A percentile compares a stretch with the other conserved stretches of the same genome.
These are phyloP conservation scores for Sugiyamaella valdiviana DNA, from an alignment of 805 yeast genomes.

Conservation along the genomic window DNA sequence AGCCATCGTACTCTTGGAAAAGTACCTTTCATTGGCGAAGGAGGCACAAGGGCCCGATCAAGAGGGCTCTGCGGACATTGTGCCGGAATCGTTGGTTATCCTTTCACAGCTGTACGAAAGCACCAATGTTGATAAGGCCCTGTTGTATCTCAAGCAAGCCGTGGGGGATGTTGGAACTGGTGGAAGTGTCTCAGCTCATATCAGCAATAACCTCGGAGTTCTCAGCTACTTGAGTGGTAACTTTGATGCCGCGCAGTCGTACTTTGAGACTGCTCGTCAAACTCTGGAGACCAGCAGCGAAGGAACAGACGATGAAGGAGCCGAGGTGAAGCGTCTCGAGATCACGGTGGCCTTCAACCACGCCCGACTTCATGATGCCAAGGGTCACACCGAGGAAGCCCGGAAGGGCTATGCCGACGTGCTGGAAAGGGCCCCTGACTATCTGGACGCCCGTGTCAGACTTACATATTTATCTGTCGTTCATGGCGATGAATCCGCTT, in stretches of 20 bases:
- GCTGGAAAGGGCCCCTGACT: constrained; percentile 57
- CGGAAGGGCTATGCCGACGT: constrained; percentile 47
- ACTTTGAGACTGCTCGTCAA: constrained; percentile 12
- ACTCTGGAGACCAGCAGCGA: background rate
- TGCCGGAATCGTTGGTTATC: constrained; percentile 59
- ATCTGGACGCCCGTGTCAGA: constrained; percentile 71
- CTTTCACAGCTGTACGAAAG: constrained; percentile 67
- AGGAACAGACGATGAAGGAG: constrained; percentile 10
- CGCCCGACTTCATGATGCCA: constrained; percentile 64
- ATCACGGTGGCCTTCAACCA: constrained; percentile 60
- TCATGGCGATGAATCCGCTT: constrained; percentile 38
- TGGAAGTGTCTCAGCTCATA: constrained; percentile 35
- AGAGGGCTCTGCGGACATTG: constrained; percentile 27
- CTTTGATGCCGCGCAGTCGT: constrained; percentile 45
- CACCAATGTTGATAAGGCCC: constrained; percentile 56
- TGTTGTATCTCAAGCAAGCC: constrained; percentile 56
- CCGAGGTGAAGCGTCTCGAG: constrained; percentile 23
- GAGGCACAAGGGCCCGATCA: constrained; percentile 43
- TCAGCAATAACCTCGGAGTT: constrained; percentile 81
- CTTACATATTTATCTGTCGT: constrained; percentile 54
- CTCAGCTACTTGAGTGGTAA: constrained; percentile 64
- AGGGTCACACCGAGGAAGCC: constrained; percentile 35
- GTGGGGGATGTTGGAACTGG: constrained; percentile 41
- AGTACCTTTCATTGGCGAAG: constrained; percentile 57
- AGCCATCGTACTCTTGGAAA: constrained; percentile 61